These are phyloP conservation scores for Gnaphalium uliginosum DNA, from an alignment of 129 eudicot genomes.

Conservation along the genomic window DNA sequence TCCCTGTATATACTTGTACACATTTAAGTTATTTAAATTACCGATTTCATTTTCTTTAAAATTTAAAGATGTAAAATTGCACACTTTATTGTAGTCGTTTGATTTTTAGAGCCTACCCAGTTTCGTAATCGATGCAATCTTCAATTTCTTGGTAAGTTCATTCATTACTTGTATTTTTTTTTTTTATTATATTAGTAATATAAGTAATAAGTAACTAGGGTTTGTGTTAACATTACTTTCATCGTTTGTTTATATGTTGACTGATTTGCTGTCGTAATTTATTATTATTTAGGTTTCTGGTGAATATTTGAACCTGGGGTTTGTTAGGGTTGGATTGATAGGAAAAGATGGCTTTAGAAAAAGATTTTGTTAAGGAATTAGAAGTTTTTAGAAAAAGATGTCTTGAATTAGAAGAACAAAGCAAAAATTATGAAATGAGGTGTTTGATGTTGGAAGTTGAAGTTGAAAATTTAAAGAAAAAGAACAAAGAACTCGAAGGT, in stretches of 20 bases:
- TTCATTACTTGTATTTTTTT: neutral
- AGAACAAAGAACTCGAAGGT: constrained; percentile 44
- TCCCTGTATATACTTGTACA: neutral
- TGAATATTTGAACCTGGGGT: constrained; percentile 22
- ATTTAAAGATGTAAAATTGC: neutral
- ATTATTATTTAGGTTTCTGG: neutral
- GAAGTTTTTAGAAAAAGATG: constrained; percentile 26
- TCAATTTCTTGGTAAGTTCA: constrained; percentile 26
- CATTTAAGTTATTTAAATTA: no score
- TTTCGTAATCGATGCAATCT: neutral
- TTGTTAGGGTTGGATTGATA: neutral
- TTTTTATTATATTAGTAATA: no score
- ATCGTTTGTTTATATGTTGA: neutral
- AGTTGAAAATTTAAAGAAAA: constrained; percentile 41
- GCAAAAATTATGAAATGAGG: constrained; percentile 32
- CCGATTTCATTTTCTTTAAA: neutral
- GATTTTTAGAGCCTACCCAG: neutral
- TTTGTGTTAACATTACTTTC: constrained; percentile 1
- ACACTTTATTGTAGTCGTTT: neutral
- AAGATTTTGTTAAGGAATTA: constrained; percentile 30
- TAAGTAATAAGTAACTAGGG: constrained; percentile 13
- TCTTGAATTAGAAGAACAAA: constrained; percentile 37
- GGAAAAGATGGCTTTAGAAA: constrained; percentile 13
- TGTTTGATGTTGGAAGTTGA: constrained; percentile 40
- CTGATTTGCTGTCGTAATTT: neutral